phyloP scores from a whole-genome alignment of 306 rosid species.

The Begonia masoniana region DNA sequence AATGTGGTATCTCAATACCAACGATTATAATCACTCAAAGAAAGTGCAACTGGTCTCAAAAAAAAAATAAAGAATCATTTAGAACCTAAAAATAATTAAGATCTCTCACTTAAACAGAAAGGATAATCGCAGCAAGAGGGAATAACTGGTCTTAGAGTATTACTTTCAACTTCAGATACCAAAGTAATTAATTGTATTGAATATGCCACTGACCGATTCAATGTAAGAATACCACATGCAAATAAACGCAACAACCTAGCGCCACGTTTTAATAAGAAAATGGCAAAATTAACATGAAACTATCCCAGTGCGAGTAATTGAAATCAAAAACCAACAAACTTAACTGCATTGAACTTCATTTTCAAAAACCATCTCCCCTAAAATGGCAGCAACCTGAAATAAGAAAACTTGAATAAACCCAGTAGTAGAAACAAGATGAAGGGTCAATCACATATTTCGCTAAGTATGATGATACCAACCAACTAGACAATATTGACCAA shows the following conservation, averaged over 20 bases:
- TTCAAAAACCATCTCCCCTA: conserved; percentile 52
- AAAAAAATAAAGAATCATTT: background rate
- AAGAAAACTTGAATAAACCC: conserved; percentile 43
- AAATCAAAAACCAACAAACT: conserved; percentile 71
- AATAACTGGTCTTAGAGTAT: background rate
- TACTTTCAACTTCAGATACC: background rate
- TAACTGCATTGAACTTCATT: conserved; percentile 85
- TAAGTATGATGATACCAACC: conserved; percentile 35
- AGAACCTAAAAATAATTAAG: background rate
- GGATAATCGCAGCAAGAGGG: background rate
- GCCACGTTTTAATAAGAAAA: conserved; percentile 10
- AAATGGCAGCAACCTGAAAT: conserved; percentile 85
- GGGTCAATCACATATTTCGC: conserved; percentile 35
- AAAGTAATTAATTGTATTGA: conserved; percentile 7
- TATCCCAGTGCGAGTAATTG: conserved; percentile 34
- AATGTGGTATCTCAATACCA: no score
- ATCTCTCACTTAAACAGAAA: background rate
- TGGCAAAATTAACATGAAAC: conserved; percentile 28
- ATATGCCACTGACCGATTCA: conserved; percentile 19
- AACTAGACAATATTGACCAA: conserved; percentile 28
- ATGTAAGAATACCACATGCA: conserved; percentile 27
- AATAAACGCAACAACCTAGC: conserved; percentile 19
- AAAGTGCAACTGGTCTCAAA: no score
- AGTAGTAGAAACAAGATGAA: conserved; percentile 19
- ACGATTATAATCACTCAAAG: no score